Percentiles rank a stretch among this genome's conserved stretches.
phyloP scores from a whole-genome alignment of 2,329 filamentous ascomycete genomes.

The Arthrobotrys musiformis region DNA sequence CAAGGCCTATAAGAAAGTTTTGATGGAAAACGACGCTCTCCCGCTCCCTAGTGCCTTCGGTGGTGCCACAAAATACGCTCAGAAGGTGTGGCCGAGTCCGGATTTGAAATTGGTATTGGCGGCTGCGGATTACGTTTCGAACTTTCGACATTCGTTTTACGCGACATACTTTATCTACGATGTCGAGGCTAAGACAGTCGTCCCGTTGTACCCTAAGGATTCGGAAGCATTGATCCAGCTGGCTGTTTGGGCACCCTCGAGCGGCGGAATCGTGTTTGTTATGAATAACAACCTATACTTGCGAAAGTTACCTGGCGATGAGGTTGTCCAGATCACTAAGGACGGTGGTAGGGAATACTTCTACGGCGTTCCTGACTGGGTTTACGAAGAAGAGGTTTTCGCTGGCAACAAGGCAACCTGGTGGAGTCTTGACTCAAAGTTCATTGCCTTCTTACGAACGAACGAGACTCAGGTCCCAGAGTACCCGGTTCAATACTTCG shows the following conservation, averaged over 20 bases:
- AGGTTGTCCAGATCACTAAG: conserved; percentile 78
- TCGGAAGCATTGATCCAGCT: conserved; percentile 77
- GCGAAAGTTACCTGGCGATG: conserved; percentile 72
- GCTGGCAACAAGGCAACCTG: conserved; percentile 83
- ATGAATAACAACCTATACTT: conserved; percentile 90
- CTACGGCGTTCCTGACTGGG: conserved; percentile 97
- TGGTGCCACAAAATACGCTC: conserved; percentile 67
- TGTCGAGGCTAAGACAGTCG: conserved; percentile 78
- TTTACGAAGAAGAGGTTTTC: conserved; percentile 90
- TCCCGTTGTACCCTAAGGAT: conserved; percentile 79
- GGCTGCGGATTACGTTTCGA: conserved; percentile 74
- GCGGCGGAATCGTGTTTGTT: conserved; percentile 89
- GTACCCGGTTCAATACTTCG: conserved; percentile 92
- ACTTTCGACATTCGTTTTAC: conserved; percentile 90
- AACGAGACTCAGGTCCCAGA: conserved; percentile 92
- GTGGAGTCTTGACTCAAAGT: conserved; percentile 93
- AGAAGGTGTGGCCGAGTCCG: conserved; percentile 77
- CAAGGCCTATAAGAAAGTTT: conserved; percentile 68
- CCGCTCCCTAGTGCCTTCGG: conserved; percentile 66
- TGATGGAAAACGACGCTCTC: conserved; percentile 79
- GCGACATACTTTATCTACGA: conserved; percentile 92
- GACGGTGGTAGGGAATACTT: conserved; percentile 91
- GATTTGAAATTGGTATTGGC: conserved; percentile 88
- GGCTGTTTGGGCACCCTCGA: conserved; percentile 87
- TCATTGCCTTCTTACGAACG: conserved; percentile 88